These are phyloP conservation scores for Chlamydomonas sp. DNA, from an alignment of 139 green algal genomes.

Conservation along the genomic window DNA sequence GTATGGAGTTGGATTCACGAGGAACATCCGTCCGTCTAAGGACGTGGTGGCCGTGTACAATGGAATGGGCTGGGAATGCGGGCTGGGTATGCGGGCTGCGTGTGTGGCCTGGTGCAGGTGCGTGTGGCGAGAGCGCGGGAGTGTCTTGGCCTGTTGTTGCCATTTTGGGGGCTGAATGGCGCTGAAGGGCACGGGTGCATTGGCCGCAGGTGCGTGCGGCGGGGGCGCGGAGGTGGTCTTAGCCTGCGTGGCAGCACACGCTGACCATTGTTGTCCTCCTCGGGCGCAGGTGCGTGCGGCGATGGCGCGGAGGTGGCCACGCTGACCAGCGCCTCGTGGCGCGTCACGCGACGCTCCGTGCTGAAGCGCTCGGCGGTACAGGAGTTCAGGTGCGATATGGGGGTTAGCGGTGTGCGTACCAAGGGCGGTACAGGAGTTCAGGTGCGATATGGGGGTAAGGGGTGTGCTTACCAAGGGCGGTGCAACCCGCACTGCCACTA, in stretches of 20 bases:
- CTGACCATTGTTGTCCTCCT: too few relatives aligned
- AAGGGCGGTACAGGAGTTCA: neutral
- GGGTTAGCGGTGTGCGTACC: neutral
- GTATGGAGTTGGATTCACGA: neutral
- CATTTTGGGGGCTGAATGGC: too few relatives aligned
- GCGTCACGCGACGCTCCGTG: slow-evolving; percentile 50
- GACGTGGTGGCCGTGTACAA: neutral
- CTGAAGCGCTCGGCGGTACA: slow-evolving; percentile 35
- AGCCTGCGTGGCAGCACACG: too few relatives aligned
- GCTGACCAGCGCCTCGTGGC: slow-evolving; percentile 67
- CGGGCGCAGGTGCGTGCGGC: neutral
- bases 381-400: slow-evolving; percentile 27
- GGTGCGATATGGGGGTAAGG: neutral
- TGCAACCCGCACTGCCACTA: neutral
- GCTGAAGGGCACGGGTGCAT: too few relatives aligned
- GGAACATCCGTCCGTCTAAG: too few relatives aligned
- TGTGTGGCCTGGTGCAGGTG: too few relatives aligned
- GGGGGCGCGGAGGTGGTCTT: too few relatives aligned
- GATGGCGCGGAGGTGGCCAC: slow-evolving; percentile 63
- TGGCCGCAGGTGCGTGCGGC: too few relatives aligned
- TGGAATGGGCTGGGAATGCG: too few relatives aligned
- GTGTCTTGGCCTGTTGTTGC: too few relatives aligned
- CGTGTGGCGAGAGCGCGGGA: too few relatives aligned
- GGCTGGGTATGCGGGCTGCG: too few relatives aligned
- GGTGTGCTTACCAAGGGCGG: neutral